Evolutionary conservation across 169 alveolate genomes (phyloP).

Genomic region (Plasmodium fragile): DNA sequence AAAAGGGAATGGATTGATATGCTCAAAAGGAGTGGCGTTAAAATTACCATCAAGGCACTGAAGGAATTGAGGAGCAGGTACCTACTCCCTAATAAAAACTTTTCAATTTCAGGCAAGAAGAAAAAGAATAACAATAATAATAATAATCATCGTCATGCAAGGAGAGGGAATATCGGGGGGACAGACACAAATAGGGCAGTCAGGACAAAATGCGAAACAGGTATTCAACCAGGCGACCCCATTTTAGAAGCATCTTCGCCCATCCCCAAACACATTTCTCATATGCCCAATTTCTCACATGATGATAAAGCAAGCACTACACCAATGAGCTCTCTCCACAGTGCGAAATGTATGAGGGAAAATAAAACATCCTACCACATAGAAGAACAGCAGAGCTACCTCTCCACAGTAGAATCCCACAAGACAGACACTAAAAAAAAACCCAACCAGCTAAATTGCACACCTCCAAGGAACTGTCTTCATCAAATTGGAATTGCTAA

Average conservation of each 20-base stretch:
- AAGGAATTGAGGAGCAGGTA: constrained; percentile 80
- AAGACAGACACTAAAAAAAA: neutral
- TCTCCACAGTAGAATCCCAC: neutral
- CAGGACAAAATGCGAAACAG: neutral
- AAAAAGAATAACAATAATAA: neutral
- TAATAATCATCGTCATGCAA: neutral
- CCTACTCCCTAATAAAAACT: neutral
- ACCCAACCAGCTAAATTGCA: neutral
- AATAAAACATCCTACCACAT: neutral
- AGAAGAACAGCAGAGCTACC: neutral
- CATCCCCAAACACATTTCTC: neutral
- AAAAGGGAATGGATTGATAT: constrained; percentile 81
- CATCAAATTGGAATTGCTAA: neutral
- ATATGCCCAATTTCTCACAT: neutral
- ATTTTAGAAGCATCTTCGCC: neutral
- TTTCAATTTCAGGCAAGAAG: neutral
- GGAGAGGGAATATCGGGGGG: neutral
- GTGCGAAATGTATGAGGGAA: neutral
- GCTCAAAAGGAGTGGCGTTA: constrained; percentile 73
- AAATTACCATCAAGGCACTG: constrained; percentile 82
- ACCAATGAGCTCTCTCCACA: neutral
- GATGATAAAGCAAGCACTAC: neutral
- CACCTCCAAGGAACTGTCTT: neutral
- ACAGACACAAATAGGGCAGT: neutral
- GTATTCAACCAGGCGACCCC: neutral